Evolutionary conservation across 139 green algal species (phyloP), one percentile per base, ranked within the genome.

Genomic region (Coelastrella sp.): DNA sequence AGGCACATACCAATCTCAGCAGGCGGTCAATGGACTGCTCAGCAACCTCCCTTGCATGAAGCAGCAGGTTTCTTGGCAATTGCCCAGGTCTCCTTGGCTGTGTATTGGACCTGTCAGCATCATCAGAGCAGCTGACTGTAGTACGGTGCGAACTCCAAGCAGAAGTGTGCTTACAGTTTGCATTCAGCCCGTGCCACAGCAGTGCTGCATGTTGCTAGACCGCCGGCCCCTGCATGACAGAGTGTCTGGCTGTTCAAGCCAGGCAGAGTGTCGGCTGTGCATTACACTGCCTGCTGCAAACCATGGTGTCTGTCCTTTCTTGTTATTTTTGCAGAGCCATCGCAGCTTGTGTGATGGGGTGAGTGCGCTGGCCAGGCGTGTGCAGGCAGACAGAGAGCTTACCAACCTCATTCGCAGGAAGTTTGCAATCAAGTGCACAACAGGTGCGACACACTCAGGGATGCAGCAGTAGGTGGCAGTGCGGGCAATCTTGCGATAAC

Each of bases 341-440:
- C 86, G 93, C 24, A 4, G 87, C 10, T 94, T 99, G 88, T 94
- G 97, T 88, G 94, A 96, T 0, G 96, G 96, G 12, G 96, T 99
- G 57, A 91, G 95, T 27, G 91, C 92, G 10, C 92, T 99, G 78
- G 96, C 96, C 7, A 85, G 87, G 49, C 83, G 93, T 6, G 93
- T 99, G 24, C 96, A 99, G 93, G 88, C 91, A 0, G 97, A 99
- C 95, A 82, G 90, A 22, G 93, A 98, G 90, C 96, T 99, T 56
- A 94, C 94, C 59, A 94, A 95, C 74, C 95, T 99, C 78, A 99
- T 99, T 91, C 92, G 96, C 78, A 95, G 96, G 91, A 99, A 99
- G 96, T 99, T 99, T 91, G 94, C 97, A 85, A 99, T 99, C 96
- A 99, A 99, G 96, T 99, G 98, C 95, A 99, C 98, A 85, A 99